A percentile compares a stretch with the other conserved stretches of the same genome.
Evolutionary conservation across 306 rosid species (phyloP).

Genomic region (Quercus gilva): DNA sequence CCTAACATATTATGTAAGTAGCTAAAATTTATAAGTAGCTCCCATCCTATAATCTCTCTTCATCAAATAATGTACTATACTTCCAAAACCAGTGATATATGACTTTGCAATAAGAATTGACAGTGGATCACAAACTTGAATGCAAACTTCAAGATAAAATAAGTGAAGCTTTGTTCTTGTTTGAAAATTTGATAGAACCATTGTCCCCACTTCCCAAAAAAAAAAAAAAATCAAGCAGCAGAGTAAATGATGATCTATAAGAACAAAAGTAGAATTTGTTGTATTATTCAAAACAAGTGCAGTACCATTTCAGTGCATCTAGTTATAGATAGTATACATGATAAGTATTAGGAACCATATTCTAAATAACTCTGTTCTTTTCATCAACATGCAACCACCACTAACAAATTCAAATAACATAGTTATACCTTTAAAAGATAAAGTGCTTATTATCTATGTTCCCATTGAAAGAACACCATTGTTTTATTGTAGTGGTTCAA

Average conservation of each 20-base stretch:
- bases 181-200: not conserved
- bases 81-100: not conserved
- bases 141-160: not conserved
- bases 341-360: too few relatives aligned
- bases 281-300: not conserved
- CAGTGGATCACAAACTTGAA: not conserved
- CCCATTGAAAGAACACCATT: too few relatives aligned
- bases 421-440: too few relatives aligned
- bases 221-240: not conserved
- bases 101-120: constrained; percentile 4
- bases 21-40: not conserved
- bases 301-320: not conserved
- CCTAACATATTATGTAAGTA: not conserved
- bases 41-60: not conserved
- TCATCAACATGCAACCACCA: too few relatives aligned
- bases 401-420: too few relatives aligned
- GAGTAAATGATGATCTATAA: not conserved
- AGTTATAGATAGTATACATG: too few relatives aligned
- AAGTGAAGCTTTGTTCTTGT: not conserved
- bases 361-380: too few relatives aligned
- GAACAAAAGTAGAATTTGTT: too few relatives aligned
- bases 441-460: too few relatives aligned
- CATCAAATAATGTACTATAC: not conserved
- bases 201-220: not conserved
- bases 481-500: too few relatives aligned